Percentiles rank a stretch among this genome's conserved stretches.
phyloP scores from a whole-genome alignment of 495 filamentous ascomycete genomes.

The Chaetomium tenue region DNA sequence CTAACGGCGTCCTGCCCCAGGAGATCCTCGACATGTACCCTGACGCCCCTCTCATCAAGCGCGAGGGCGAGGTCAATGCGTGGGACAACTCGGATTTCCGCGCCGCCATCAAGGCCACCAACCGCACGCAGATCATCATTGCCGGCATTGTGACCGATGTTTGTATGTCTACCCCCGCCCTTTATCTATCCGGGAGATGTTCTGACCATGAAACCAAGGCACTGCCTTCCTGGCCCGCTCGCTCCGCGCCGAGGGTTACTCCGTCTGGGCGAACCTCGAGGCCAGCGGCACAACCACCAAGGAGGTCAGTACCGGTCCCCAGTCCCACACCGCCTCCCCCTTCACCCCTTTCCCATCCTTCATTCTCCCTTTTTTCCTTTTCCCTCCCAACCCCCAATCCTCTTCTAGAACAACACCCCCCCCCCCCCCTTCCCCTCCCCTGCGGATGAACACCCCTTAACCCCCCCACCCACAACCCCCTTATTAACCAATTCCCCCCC shows the following conservation, averaged over 20 bases:
- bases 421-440: neutral
- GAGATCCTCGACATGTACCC: constrained; percentile 70
- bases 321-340: too few species aligned
- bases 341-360: neutral
- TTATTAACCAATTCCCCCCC: neutral
- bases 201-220: constrained; percentile 34
- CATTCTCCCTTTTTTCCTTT: neutral
- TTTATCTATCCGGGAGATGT: neutral
- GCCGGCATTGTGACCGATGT: constrained; percentile 76
- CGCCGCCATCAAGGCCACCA: constrained; percentile 60
- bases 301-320: constrained; percentile 38
- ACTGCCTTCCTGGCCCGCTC: constrained; percentile 73
- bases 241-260: constrained; percentile 67
- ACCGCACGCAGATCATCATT: constrained; percentile 69
- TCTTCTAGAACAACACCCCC: neutral
- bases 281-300: constrained; percentile 58
- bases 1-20: constrained; percentile 68
- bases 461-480: neutral
- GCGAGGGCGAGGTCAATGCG: constrained; percentile 74
- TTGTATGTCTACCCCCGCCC: constrained; percentile 45
- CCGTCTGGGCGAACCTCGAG: constrained; percentile 75
- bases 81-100: constrained; percentile 77
- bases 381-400: neutral
- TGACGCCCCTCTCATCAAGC: constrained; percentile 61
- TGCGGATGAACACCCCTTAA: neutral